Percentiles rank a stretch among this genome's conserved stretches.
Evolutionary conservation across 768 basidiomycete genomes (phyloP).

Genomic region (Boletus bicolor): DNA sequence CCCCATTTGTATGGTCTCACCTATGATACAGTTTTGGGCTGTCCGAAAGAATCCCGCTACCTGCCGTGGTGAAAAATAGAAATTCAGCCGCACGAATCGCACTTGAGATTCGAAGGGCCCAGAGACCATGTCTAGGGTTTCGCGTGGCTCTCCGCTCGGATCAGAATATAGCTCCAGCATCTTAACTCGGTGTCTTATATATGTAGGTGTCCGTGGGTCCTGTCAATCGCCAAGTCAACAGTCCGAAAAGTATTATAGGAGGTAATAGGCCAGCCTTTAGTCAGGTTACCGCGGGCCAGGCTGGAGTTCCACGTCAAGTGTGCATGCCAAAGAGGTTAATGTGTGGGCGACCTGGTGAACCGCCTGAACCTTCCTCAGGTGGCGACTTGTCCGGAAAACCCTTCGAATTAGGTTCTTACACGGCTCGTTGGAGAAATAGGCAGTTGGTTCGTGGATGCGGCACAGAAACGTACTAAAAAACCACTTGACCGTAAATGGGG

Average conservation of each 20-base stretch:
- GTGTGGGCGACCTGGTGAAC: conserved; percentile 14
- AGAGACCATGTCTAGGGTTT: conserved; percentile 21
- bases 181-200: neutral
- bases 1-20: conserved; percentile 27
- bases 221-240: conserved; percentile 29
- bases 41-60: conserved; percentile 23
- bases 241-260: conserved; percentile 11
- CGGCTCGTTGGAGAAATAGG: conserved; percentile 7
- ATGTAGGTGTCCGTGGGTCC: conserved; percentile 22
- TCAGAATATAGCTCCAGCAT: conserved; percentile 14
- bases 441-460: conserved; percentile 13
- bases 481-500: conserved; percentile 17
- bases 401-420: conserved; percentile 12
- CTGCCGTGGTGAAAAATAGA: conserved; percentile 15
- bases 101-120: conserved; percentile 24
- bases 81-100: conserved; percentile 23
- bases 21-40: conserved; percentile 11
- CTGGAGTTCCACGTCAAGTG: conserved; percentile 19
- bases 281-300: conserved; percentile 14
- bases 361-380: conserved; percentile 5
- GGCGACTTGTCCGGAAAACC: conserved; percentile 10
- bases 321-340: conserved; percentile 17
- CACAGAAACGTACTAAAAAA: conserved; percentile 22
- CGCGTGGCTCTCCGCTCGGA: conserved; percentile 21
- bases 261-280: conserved; percentile 18